A percentile compares a stretch with the other conserved stretches of the same genome.
Conservation (phyloP, 495 filamentous ascomycete genomes). For the Sphaerosporella brunnea region DNA sequence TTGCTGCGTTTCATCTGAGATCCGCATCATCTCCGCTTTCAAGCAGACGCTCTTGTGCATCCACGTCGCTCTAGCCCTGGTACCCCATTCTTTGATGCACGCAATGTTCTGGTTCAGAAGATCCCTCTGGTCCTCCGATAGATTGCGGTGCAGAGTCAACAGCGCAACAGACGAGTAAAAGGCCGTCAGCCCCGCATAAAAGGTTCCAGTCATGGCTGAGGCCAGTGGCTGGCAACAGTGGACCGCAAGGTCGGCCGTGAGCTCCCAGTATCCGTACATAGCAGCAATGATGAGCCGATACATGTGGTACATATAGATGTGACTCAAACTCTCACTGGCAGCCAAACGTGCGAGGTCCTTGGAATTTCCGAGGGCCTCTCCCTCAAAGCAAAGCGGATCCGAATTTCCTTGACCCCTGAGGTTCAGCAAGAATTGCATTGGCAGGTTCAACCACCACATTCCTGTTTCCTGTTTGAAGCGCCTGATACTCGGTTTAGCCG, state of each 20-base stretch:
- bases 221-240: conserved; percentile 21
- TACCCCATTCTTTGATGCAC: conserved; percentile 19
- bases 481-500: conserved; percentile 21
- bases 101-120: conserved; percentile 19
- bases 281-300: conserved; percentile 24
- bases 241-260: conserved; percentile 22
- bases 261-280: conserved; percentile 20
- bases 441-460: conserved; percentile 25
- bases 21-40: conserved; percentile 20
- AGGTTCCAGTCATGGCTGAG: conserved; percentile 17
- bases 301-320: conserved; percentile 27
- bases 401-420: conserved; percentile 23
- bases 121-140: conserved; percentile 18
- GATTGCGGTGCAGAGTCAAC: conserved; percentile 16
- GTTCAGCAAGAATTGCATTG: conserved; percentile 24
- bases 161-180: conserved; percentile 25
- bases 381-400: conserved; percentile 24
- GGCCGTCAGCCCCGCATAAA: conserved; percentile 20
- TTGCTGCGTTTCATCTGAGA: conserved; percentile 13
- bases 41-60: conserved; percentile 22
- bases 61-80: conserved; percentile 21
- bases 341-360: conserved; percentile 13
- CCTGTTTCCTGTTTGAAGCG: conserved; percentile 24
- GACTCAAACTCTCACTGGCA: conserved; percentile 24
- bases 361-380: conserved; percentile 14